phyloP scores from a whole-genome alignment of 2,329 filamentous ascomycete genomes.

The Hansfordia pulvinata region DNA sequence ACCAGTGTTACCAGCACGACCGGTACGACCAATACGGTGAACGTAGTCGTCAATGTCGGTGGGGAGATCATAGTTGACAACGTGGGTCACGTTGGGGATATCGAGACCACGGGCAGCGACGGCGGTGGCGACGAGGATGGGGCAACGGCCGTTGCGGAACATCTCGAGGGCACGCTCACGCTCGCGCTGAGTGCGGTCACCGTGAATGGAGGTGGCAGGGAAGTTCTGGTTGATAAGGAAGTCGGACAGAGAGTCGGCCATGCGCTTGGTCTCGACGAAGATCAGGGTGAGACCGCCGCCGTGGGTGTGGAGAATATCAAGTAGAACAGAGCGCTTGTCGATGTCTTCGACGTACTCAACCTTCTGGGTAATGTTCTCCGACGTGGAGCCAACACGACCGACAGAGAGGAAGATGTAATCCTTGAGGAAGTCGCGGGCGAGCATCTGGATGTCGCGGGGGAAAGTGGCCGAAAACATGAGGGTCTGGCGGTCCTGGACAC shows the following conservation, averaged over 20 bases:
- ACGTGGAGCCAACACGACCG: conserved; percentile 94
- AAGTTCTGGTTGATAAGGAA: conserved; percentile 98
- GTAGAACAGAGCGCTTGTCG: conserved; percentile 94
- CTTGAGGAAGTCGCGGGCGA: conserved; percentile 95
- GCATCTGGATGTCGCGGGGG: conserved; percentile 97
- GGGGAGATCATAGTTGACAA: conserved; percentile 98
- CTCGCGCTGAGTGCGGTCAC: conserved; percentile 95
- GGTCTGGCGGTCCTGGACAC: conserved; percentile 72
- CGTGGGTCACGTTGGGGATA: conserved; percentile 93
- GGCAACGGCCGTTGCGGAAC: conserved; percentile 92
- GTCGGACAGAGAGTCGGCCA: conserved; percentile 95
- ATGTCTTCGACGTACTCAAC: conserved; percentile 93
- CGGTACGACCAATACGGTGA: conserved; percentile 98
- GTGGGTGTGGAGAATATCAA: conserved; percentile 95
- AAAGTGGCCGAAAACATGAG: conserved; percentile 99
- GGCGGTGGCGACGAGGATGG: conserved; percentile 91
- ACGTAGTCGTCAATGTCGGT: conserved; percentile 99
- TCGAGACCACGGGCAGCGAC: conserved; percentile 85
- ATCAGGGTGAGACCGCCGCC: conserved; percentile 83
- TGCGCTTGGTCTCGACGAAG: conserved; percentile 99
- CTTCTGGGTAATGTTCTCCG: conserved; percentile 99
- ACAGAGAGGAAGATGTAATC: conserved; percentile 99
- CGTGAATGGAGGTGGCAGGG: conserved; percentile 96
- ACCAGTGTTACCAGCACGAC: conserved; percentile 98
- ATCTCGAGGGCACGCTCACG: conserved; percentile 95